Conservation (phyloP, 306 rosid species). For the Crataegus laevigata region DNA sequence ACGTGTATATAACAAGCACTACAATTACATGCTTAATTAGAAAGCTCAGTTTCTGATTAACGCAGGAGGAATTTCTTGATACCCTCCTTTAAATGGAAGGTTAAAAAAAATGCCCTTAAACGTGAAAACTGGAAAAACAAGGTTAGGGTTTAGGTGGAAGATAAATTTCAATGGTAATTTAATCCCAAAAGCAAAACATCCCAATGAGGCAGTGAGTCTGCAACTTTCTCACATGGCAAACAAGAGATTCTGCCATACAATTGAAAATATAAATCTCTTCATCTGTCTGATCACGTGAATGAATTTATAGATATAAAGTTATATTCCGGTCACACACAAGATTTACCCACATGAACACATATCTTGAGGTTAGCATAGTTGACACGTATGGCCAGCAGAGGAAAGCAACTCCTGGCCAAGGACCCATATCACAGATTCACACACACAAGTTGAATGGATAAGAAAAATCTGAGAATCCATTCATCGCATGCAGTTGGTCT, state of each 20-base stretch:
- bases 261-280: too few species aligned
- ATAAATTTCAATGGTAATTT: neutral
- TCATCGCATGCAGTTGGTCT: neutral
- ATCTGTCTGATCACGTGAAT: too few species aligned
- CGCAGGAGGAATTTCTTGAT: neutral
- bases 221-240: too few species aligned
- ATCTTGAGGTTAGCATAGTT: neutral
- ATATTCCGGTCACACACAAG: too few species aligned
- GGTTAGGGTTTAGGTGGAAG: neutral
- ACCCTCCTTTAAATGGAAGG: too few species aligned
- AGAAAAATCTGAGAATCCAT: neutral
- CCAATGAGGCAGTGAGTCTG: too few species aligned
- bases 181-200: neutral
- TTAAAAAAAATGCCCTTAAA: too few species aligned
- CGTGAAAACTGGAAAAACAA: too few species aligned
- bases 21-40: neutral
- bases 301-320: too few species aligned
- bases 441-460: neutral
- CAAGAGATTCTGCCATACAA: too few species aligned
- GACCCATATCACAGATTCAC: neutral
- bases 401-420: neutral
- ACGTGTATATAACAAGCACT: conserved; percentile 1
- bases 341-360: neutral
- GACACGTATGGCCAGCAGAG: neutral
- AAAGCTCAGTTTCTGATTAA: neutral